These are phyloP conservation scores for Amanita thiersii DNA, from an alignment of 768 basidiomycete genomes.

Conservation along the genomic window DNA sequence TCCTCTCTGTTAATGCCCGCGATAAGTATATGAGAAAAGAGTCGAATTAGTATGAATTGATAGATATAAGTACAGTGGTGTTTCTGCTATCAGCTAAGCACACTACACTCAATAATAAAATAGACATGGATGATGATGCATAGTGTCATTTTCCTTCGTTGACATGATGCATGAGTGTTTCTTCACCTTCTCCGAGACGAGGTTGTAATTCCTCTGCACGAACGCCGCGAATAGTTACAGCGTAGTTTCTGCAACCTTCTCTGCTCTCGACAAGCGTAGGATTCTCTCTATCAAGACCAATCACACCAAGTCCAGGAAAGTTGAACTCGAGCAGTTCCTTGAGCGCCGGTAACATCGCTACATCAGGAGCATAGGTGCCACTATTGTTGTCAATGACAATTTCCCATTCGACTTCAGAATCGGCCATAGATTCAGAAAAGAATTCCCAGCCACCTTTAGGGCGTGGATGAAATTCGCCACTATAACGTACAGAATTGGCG, in stretches of 20 bases:
- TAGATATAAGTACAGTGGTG: no score
- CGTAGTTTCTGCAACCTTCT: conserved; percentile 64
- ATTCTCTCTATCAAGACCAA: conserved; percentile 49
- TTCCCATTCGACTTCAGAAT: conserved; percentile 64
- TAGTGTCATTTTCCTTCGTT: no score
- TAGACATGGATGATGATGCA: no score
- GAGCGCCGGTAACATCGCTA: conserved; percentile 48
- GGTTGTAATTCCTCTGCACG: conserved; percentile 56
- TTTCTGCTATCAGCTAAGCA: no score
- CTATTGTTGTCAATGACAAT: conserved; percentile 81
- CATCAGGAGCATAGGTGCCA: conserved; percentile 78
- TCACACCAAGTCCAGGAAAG: conserved; percentile 55
- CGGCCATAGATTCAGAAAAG: conserved; percentile 47
- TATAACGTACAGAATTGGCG: conserved; percentile 55
- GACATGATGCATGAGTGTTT: conserved; percentile 36
- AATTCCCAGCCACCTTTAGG: conserved; percentile 59
- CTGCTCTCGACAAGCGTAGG: conserved; percentile 46
- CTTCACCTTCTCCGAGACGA: conserved; percentile 44
- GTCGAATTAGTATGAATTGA: no score
- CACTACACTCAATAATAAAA: no score
- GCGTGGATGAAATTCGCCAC: conserved; percentile 75
- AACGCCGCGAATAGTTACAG: conserved; percentile 50
- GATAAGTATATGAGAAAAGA: no score
- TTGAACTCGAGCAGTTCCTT: conserved; percentile 63
- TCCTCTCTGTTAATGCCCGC: no score